phyloP scores from a whole-genome alignment of 305 asterid genomes.

The Rubia tinctorum region DNA sequence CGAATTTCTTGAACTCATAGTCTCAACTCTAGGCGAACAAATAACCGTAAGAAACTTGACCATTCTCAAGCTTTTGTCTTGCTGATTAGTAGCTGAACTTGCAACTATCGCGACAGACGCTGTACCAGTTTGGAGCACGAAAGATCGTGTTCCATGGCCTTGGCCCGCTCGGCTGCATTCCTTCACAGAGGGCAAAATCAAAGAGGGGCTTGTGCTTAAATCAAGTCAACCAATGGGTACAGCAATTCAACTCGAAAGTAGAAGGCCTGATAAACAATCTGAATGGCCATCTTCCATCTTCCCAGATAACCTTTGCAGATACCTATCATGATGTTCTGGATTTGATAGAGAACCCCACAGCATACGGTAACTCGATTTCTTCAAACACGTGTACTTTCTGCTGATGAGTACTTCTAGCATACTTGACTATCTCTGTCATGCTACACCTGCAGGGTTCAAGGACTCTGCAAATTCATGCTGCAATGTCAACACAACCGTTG shows the following conservation, averaged over 20 bases:
- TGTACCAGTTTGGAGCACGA: slow-evolving; percentile 67
- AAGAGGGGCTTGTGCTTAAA: slow-evolving; percentile 46
- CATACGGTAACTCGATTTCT: slow-evolving; percentile 39
- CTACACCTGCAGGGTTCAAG: slow-evolving; percentile 48
- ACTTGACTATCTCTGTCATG: background rate
- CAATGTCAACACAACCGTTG: slow-evolving; percentile 58
- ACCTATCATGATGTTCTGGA: slow-evolving; percentile 49
- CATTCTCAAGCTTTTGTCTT: background rate
- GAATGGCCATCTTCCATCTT: slow-evolving; percentile 51
- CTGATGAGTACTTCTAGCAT: background rate
- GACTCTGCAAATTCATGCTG: slow-evolving; percentile 74
- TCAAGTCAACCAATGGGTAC: slow-evolving; percentile 66
- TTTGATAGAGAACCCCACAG: slow-evolving; percentile 56
- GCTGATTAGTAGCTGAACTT: background rate
- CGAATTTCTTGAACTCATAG: slow-evolving; percentile 51
- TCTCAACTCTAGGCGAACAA: slow-evolving; percentile 57
- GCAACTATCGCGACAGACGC: slow-evolving; percentile 37
- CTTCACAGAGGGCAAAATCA: slow-evolving; percentile 68
- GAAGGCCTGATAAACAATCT: slow-evolving; percentile 31
- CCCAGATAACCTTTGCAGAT: slow-evolving; percentile 56
- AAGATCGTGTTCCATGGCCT: slow-evolving; percentile 68
- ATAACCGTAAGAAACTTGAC: slow-evolving; percentile 32
- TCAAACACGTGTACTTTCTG: background rate
- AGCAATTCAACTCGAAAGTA: slow-evolving; percentile 63
- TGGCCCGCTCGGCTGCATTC: slow-evolving; percentile 81